Evolutionary conservation across 495 filamentous ascomycete species (phyloP), one percentile per base, ranked within the genome.

Genomic region (Pseudevernia furfuracea): DNA sequence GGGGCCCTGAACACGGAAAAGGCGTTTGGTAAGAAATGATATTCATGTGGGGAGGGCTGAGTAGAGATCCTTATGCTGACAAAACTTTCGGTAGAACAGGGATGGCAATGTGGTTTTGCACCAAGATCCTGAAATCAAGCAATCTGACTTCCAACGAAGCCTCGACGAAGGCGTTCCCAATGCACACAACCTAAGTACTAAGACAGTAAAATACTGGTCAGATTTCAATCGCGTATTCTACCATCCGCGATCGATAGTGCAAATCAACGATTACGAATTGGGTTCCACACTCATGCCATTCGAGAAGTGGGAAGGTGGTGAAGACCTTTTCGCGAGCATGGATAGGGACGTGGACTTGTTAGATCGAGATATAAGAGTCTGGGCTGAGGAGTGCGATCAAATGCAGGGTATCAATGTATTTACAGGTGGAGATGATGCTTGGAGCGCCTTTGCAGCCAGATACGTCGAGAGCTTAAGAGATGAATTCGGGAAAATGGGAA

Each of bases 201-300:
- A 83, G 38, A 82, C 85, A 4, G 88, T 97, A 25, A 87, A 90
- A 38, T 97, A 91, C 77, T 98, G 95, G 92, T 96, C 91, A 19
- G 94, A 98, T 75, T 97, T 89, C 75, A 92, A 89, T 67, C 84
- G 90, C 36, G 80, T 96, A 19, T 97, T 86, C 75, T 97, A 90
- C 73, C 92, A 99, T 72, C 94, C 94, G 4, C 85, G 86, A 46
- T 96, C 92, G 7, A 83, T 96, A 44, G 80, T 96, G 11, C 92
- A 93, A 71, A 76, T 96, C n/a, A 88, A 88, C 69, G 91, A 96
- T 67, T 94, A 89, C 72, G 90, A 93, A 69, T 75, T 96, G 37
- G 84, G 86, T 71, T 91, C 89, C 1, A 78, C 78, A 14, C 74
- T 91, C 17, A 86, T 87, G 81, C 89, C 92, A 0, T 96, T 96